Evolutionary conservation across 164 flowering plant genomes (phyloP).

Genomic region (Magnolia changhungtana): DNA sequence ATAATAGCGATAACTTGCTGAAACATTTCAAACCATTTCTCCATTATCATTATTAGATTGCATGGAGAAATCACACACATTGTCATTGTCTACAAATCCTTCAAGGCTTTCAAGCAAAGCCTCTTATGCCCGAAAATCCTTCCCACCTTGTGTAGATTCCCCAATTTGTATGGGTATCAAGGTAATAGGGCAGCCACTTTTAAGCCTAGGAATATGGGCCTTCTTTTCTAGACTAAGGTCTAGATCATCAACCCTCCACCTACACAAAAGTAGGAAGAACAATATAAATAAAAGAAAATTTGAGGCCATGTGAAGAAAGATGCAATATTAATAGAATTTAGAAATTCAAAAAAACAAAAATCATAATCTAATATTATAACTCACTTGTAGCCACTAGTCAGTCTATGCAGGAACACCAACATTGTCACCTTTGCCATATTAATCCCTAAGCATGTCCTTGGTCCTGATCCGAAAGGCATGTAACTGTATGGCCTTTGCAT

Average conservation of each 20-base stretch:
- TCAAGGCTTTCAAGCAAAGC: background rate
- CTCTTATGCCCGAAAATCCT: background rate
- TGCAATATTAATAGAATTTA: background rate
- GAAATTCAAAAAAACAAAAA: background rate
- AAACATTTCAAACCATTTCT: too few relatives aligned
- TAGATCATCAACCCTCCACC: conserved; percentile 12
- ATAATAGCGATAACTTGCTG: too few relatives aligned
- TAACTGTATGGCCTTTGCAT: conserved; percentile 48
- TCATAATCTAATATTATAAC: background rate
- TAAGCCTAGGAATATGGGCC: conserved; percentile 7
- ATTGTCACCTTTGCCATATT: conserved; percentile 43
- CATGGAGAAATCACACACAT: background rate
- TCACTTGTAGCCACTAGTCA: conserved; percentile 44
- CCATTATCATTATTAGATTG: background rate
- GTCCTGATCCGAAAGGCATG: conserved; percentile 56
- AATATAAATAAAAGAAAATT: background rate
- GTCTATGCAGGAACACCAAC: conserved; percentile 50
- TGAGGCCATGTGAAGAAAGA: background rate
- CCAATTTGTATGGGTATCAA: background rate
- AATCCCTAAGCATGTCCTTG: conserved; percentile 49
- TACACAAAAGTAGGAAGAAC: background rate
- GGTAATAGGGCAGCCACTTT: conserved; percentile 12
- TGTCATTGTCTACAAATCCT: background rate
- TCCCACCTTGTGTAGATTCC: background rate
- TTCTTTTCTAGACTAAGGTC: conserved; percentile 10